Base-by-base conservation (phyloP, 2,329 filamentous ascomycete species). In the Cryphonectria naterciae region DNA sequence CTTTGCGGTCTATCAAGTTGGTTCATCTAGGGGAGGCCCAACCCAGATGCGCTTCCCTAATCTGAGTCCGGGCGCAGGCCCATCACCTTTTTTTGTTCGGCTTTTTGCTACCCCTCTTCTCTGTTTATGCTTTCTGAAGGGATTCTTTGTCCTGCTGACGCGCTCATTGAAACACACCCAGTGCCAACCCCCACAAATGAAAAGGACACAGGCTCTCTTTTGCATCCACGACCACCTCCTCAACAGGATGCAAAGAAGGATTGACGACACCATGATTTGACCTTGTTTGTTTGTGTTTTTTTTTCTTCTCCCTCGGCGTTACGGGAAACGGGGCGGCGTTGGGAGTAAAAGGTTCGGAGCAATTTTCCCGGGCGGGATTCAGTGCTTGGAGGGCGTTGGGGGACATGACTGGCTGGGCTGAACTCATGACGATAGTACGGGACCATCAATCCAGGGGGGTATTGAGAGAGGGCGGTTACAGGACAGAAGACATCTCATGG, bases 241-340 rank as follows among this genome's bases (percentile, higher is more conserved):
- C 71, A 49, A n/a, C 46, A 70, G 41, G 65, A 70, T 35, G 56
- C 66, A 13, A 73, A 73, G 39, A 67, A 71, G 10, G 71, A 73
- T 35, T 73, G 61, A 72, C 13, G 8, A 46, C 5, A 25, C 4
- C 15, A 15, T 25, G 17, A 10, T 28, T 22, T 22, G 25, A 46
- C 4, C n/a, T 68, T 15, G 49, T 41, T 37, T 17, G 19, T 15
- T 22, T 15, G n/a, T 4, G 43, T 17, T 41, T 46, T 58, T 19
- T 32, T 1, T 49, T 65, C 10, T 52, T 28, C 19, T 2, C 19
- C 11, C 22, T 43, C 35, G 56, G 43, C 58, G 25, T 68, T 49
- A 63, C 10, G 35, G 43, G 32, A 68, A 56, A 17, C 22, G n/a
- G 10, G 6, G 10, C 0, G 60, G 39, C 39, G 39, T 64, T 35